phyloP scores from a whole-genome alignment of 2,329 filamentous ascomycete genomes.

The Pyrenophora graminea region DNA sequence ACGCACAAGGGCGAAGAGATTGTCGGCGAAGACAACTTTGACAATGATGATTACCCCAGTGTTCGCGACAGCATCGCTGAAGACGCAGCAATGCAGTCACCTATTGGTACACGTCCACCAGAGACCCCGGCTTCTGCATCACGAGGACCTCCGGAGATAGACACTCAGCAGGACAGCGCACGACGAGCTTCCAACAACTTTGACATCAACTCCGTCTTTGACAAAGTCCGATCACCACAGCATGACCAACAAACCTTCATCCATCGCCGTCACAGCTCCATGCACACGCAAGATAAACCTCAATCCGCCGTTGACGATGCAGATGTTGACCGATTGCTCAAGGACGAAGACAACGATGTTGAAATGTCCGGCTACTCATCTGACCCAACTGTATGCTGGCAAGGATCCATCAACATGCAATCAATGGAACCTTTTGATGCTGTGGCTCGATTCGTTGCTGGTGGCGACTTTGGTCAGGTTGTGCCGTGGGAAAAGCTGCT shows the following conservation, averaged over 20 bases:
- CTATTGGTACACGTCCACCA: constrained; percentile 22
- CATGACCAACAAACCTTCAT: constrained; percentile 53
- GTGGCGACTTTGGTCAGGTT: constrained; percentile 72
- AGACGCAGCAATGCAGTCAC: constrained; percentile 24
- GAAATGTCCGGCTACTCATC: constrained; percentile 76
- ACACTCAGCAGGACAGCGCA: constrained; percentile 39
- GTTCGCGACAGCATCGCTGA: constrained; percentile 32
- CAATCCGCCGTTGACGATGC: constrained; percentile 72
- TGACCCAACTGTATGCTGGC: constrained; percentile 68
- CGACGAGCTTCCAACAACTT: constrained; percentile 68
- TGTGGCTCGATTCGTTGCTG: constrained; percentile 80
- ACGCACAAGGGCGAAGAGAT: constrained; percentile 96
- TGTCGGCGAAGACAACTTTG: constrained; percentile 69
- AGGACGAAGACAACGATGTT: constrained; percentile 77
- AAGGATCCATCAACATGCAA: constrained; percentile 63
- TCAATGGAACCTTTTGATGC: constrained; percentile 75
- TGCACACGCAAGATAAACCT: constrained; percentile 47
- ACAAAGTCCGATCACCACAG: constrained; percentile 76
- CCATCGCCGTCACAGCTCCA: constrained; percentile 57
- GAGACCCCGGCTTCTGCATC: constrained; percentile 23
- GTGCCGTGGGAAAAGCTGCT: constrained; percentile 77
- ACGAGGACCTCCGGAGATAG: constrained; percentile 38
- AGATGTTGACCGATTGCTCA: constrained; percentile 86
- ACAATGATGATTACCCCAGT: constrained; percentile 34
- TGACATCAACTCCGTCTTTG: constrained; percentile 85